phyloP scores from a whole-genome alignment of 108 stramenopile genomes.

The Nannochloropsis gaditana region DNA sequence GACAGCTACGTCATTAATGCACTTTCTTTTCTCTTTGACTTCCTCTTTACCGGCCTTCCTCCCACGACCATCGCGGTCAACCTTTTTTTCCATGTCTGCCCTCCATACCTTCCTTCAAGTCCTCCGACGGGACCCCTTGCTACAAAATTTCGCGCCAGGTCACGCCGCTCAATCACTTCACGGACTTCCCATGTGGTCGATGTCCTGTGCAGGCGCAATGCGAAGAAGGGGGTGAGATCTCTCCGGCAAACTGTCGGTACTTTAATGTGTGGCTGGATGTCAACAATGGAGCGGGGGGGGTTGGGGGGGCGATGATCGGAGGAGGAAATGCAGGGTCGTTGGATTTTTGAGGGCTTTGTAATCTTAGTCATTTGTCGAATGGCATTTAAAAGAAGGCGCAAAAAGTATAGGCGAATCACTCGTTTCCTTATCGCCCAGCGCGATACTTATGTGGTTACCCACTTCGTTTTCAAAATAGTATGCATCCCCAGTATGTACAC shows the following conservation, averaged over 20 bases:
- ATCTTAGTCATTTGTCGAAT: too few relatives aligned
- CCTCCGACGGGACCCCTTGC: conserved; percentile 34
- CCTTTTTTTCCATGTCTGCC: background rate
- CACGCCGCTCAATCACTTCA: conserved; percentile 39
- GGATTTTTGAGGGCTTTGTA: too few relatives aligned
- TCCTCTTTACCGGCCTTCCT: background rate
- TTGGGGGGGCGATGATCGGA: background rate
- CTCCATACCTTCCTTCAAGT: background rate
- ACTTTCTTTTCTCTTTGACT: background rate
- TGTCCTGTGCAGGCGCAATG: conserved; percentile 52
- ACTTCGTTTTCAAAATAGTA: too few relatives aligned
- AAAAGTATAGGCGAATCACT: too few relatives aligned
- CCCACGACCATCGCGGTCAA: background rate
- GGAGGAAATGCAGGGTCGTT: background rate
- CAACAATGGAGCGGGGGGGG: background rate
- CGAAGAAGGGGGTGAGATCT: conserved; percentile 51
- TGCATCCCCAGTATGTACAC: too few relatives aligned
- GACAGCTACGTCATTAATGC: too few relatives aligned
- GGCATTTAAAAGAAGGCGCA: too few relatives aligned
- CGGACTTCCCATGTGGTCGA: conserved; percentile 33
- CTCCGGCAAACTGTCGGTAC: conserved; percentile 52
- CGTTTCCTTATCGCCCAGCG: too few relatives aligned
- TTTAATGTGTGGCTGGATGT: conserved; percentile 48
- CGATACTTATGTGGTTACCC: too few relatives aligned
- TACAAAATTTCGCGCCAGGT: conserved; percentile 38